Conservation (phyloP, 257 asterid species). For the Ballota nigra region DNA sequence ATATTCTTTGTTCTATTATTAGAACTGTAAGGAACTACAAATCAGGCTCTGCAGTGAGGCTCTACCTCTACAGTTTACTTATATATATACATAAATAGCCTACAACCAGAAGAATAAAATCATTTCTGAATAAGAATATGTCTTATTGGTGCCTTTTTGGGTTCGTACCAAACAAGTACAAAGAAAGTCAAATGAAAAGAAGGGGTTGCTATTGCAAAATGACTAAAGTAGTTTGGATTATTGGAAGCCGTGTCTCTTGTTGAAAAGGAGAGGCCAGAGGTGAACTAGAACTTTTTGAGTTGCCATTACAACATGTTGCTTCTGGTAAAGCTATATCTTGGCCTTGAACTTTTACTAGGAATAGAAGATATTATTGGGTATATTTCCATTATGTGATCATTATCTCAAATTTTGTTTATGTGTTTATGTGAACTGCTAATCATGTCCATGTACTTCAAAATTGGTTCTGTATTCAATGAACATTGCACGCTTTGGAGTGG, state of each 20-base stretch:
- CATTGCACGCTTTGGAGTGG: not conserved
- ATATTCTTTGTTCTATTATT: constrained; percentile 25
- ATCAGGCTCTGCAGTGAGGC: constrained; percentile 20
- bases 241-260: constrained; percentile 20
- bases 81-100: constrained; percentile 36
- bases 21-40: not conserved
- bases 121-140: constrained; percentile 22
- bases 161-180: constrained; percentile 40
- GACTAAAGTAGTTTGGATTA: constrained; percentile 23
- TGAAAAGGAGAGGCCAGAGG: constrained; percentile 26
- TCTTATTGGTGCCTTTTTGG: constrained; percentile 13
- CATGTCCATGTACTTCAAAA: constrained; percentile 19
- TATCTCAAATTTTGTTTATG: constrained; percentile 20
- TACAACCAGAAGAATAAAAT: constrained; percentile 31
- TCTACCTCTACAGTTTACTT: constrained; percentile 6
- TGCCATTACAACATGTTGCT: constrained; percentile 21
- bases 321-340: constrained; percentile 20
- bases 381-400: constrained; percentile 23
- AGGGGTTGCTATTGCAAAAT: constrained; percentile 29
- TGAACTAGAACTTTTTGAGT: not conserved
- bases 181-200: constrained; percentile 28
- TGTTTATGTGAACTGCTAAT: constrained; percentile 32
- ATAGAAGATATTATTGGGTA: constrained; percentile 32
- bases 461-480: constrained; percentile 24
- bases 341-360: constrained; percentile 29